A percentile compares a stretch with the other conserved stretches of the same genome.
phyloP scores from a whole-genome alignment of 148 eudicot genomes.

The Rhododendron henanense region DNA sequence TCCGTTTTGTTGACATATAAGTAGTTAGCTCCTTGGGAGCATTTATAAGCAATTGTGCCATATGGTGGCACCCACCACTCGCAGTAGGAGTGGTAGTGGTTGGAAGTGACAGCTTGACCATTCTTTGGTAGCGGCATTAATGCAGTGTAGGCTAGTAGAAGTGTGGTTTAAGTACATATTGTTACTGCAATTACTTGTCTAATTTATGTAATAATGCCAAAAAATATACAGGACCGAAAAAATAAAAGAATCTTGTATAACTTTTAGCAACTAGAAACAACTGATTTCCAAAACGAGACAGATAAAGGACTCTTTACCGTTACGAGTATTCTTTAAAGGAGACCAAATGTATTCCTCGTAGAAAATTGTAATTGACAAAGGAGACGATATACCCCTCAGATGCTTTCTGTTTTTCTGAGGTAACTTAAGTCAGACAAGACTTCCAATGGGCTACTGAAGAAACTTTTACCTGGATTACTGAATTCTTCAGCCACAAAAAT shows the following conservation, averaged over 20 bases:
- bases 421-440: not conserved
- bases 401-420: not conserved
- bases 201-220: not conserved
- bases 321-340: not conserved
- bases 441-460: not conserved
- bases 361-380: not conserved
- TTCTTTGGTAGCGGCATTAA: not conserved
- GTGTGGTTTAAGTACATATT: not conserved
- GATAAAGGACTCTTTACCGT: not conserved
- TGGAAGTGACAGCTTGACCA: not conserved
- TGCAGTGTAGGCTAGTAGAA: not conserved
- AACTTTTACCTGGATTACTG: slow-evolving; percentile 50
- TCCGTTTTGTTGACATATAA: not conserved
- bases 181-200: not conserved
- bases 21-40: not conserved
- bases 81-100: not conserved
- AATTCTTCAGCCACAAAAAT: slow-evolving; percentile 40
- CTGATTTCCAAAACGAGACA: not conserved
- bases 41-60: not conserved
- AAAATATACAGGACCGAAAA: not conserved
- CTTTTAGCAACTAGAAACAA: not conserved
- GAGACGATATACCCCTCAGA: not conserved
- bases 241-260: not conserved
- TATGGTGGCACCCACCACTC: not conserved
- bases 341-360: not conserved